Base-by-base conservation (phyloP, 345 rosid genomes). In the Citrus maxima region DNA sequence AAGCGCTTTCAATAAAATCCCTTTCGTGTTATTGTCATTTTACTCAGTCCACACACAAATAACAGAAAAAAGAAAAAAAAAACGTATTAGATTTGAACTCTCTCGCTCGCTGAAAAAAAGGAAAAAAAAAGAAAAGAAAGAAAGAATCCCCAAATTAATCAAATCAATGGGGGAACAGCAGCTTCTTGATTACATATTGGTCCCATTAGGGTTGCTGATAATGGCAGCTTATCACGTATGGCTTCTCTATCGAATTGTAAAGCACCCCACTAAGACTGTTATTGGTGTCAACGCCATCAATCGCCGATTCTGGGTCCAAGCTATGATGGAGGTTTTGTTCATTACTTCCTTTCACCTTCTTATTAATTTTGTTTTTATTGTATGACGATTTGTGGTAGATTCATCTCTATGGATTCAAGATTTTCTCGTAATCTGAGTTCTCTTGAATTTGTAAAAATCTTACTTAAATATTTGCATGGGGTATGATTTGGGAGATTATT, bases 241-340 rank as follows among this genome's bases (percentile, higher is more conserved):
- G 98, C 98, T 95, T 70, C 87, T 95, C 80, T 58, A 79, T 68
- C 86, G 89, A 3, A 80, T 95, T 78, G 13, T 93, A 5, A 80
- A 80, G 72, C 88, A 85, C 71, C 98, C 98, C n/a, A 81, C 84
- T 75, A 84, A 83, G 42, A 95, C 98, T 54, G 87, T 91, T 68
- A 78, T 95, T 74, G 97, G 97, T 60, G 75, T 95, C 38, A 95
- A 95, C 54, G 88, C 97, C 76, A 81, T 92, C 81, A 93, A 89
- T 76, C 97, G 98, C 82, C 89, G 95, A 76, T 90, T 87, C 74
- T 93, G 98, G 98, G 97, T 95, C 67, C 86, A 75, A 25, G 95
- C 95, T 77, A 95, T 95, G 98, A 93, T 95, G 98, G 97, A 95
- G 96, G 97, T 91, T 70, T 34, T 0, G 28, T 60, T 25, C 6